These are phyloP conservation scores for Chaetomium olivaceum DNA, from an alignment of 2,329 filamentous ascomycete species.

Conservation along the genomic window DNA sequence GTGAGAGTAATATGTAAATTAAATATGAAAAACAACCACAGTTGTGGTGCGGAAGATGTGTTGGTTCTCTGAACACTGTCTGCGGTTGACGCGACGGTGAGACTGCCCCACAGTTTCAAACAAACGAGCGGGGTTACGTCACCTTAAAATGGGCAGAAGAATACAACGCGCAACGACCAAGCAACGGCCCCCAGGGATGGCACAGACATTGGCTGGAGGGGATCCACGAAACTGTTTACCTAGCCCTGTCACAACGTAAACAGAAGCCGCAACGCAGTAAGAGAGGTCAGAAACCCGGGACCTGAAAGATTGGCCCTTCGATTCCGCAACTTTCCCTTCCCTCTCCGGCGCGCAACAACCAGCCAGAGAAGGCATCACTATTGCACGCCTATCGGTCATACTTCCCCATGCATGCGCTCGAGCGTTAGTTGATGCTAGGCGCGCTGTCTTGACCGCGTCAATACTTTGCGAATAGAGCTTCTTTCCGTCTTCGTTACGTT, in stretches of 20 bases:
- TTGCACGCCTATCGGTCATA: constrained; percentile 14
- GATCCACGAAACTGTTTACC: constrained; percentile 26
- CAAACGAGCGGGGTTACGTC: constrained; percentile 25
- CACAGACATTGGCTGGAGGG: constrained; percentile 21
- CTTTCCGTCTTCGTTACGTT: neutral
- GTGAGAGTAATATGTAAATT: neutral
- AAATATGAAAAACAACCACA: too few relatives aligned
- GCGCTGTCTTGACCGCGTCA: constrained; percentile 28
- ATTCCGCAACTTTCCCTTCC: constrained; percentile 14
- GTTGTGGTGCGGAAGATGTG: neutral
- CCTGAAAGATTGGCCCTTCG: constrained; percentile 4
- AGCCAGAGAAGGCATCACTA: constrained; percentile 21
- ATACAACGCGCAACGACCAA: constrained; percentile 25
- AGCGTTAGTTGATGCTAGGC: constrained; percentile 25
- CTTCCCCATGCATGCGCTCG: constrained; percentile 24
- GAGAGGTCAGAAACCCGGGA: neutral
- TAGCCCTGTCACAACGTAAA: constrained; percentile 27
- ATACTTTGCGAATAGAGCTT: constrained; percentile 10
- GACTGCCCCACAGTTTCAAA: constrained; percentile 4
- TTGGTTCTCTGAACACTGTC: neutral
- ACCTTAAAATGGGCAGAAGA: constrained; percentile 18
- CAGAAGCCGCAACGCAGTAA: constrained; percentile 22
- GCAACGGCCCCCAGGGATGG: constrained; percentile 23
- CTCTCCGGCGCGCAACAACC: constrained; percentile 5
- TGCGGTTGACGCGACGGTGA: constrained; percentile 29